Conservation (phyloP, 108 stramenopile species). For the Ochromonas danica region DNA sequence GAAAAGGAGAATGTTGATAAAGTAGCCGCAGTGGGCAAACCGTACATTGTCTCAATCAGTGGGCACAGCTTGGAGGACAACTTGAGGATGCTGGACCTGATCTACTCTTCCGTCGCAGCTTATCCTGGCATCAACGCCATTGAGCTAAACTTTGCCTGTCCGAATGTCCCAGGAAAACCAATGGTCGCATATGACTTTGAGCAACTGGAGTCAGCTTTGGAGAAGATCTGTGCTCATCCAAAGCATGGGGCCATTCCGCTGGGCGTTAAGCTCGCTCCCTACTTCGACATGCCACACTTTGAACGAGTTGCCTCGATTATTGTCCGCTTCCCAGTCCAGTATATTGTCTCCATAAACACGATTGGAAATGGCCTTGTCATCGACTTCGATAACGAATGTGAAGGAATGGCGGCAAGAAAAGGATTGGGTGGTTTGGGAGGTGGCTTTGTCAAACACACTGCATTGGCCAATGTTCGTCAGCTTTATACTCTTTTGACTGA, state of each 20-base stretch:
- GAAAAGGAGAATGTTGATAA: slow-evolving; percentile 47
- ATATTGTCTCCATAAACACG: slow-evolving; percentile 78
- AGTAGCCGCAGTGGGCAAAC: slow-evolving; percentile 57
- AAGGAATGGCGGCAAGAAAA: slow-evolving; percentile 68
- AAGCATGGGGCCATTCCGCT: slow-evolving; percentile 48
- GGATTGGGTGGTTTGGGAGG: slow-evolving; percentile 82
- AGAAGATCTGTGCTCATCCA: slow-evolving; percentile 25
- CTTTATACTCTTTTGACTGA: slow-evolving; percentile 67
- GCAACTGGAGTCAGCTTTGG: slow-evolving; percentile 72
- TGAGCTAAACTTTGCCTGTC: slow-evolving; percentile 85
- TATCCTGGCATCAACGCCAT: slow-evolving; percentile 53
- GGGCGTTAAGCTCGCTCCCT: slow-evolving; percentile 85
- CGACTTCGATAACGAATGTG: slow-evolving; percentile 64
- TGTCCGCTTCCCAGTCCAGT: slow-evolving; percentile 68
- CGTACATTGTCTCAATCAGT: slow-evolving; percentile 80
- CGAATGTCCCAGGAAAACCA: slow-evolving; percentile 87
- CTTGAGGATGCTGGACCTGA: slow-evolving; percentile 66
- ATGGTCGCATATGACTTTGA: slow-evolving; percentile 86
- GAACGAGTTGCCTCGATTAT: slow-evolving; percentile 70
- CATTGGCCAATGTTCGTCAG: slow-evolving; percentile 75
- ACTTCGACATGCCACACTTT: slow-evolving; percentile 79
- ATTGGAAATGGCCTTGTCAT: slow-evolving; percentile 78
- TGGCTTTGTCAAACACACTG: slow-evolving; percentile 76
- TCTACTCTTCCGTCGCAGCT: slow-evolving; percentile 38
- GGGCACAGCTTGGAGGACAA: slow-evolving; percentile 77